A percentile compares a stretch with the other conserved stretches of the same genome.
Evolutionary conservation across 164 flowering plant species (phyloP).

Genomic region (Stephania yunnanensis): DNA sequence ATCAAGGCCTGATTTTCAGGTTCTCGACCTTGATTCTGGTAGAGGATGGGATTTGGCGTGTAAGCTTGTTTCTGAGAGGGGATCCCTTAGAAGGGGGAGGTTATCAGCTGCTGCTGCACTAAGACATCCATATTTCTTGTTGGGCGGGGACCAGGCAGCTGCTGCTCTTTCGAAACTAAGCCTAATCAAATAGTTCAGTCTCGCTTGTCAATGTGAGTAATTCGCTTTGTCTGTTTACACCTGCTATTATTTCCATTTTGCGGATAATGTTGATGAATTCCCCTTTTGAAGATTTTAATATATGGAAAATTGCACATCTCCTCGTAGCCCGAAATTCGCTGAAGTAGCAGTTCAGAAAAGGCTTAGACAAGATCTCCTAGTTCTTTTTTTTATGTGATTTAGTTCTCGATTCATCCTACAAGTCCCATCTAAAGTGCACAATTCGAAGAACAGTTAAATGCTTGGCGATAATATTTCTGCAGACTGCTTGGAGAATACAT

Average conservation of each 20-base stretch:
- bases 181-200: slow-evolving; percentile 38
- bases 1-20: slow-evolving; percentile 55
- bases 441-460: not conserved
- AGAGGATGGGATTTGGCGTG: slow-evolving; percentile 88
- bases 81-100: slow-evolving; percentile 70
- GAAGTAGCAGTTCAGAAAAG: not conserved
- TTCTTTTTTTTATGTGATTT: too few relatives aligned
- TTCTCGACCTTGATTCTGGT: slow-evolving; percentile 74
- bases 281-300: not conserved
- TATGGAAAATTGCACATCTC: not conserved
- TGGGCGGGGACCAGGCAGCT: slow-evolving; percentile 96
- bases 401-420: not conserved
- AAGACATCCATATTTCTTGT: slow-evolving; percentile 92
- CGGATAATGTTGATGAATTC: not conserved
- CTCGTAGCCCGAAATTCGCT: not conserved
- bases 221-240: not conserved
- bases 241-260: not conserved
- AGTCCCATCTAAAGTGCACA: not conserved
- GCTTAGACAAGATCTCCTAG: not conserved
- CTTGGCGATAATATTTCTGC: not conserved
- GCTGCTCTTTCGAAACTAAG: slow-evolving; percentile 76
- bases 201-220: slow-evolving; percentile 19
- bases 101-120: slow-evolving; percentile 92
- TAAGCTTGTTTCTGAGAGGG: slow-evolving; percentile 83
- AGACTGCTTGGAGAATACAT: too few relatives aligned